These are phyloP conservation scores for Pistacia atlantica DNA, from an alignment of 345 rosid species.

Conservation along the genomic window DNA sequence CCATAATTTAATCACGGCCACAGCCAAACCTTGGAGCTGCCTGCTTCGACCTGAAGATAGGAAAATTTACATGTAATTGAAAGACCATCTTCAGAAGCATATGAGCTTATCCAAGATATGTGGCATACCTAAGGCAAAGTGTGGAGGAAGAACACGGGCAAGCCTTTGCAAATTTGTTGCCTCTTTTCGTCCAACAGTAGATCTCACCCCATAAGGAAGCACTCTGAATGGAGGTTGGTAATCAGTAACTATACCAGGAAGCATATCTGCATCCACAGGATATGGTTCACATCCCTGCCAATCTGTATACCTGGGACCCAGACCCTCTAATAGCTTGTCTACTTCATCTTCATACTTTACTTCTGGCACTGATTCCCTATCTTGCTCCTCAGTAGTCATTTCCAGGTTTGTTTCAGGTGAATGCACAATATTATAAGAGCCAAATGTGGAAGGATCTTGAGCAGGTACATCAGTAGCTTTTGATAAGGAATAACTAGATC, in stretches of 20 bases:
- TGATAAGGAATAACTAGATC: conserved; percentile 29
- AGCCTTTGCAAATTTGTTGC: conserved; percentile 79
- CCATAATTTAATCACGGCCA: conserved; percentile 85
- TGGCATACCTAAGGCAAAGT: conserved; percentile 81
- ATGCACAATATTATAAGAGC: conserved; percentile 28
- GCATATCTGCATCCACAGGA: conserved; percentile 96
- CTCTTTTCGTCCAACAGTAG: conserved; percentile 61
- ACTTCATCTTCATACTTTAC: conserved; percentile 79
- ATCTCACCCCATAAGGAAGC: conserved; percentile 89
- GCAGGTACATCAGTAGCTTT: conserved; percentile 27
- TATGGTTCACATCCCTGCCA: conserved; percentile 86
- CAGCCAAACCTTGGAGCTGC: conserved; percentile 90
- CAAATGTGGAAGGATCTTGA: conserved; percentile 22
- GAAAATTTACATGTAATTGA: conserved; percentile 22
- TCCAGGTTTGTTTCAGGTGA: conserved; percentile 29
- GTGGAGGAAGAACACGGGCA: conserved; percentile 90
- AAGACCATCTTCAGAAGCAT: conserved; percentile 14
- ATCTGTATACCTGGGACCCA: conserved; percentile 89
- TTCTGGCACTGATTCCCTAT: conserved; percentile 33
- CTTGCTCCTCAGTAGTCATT: conserved; percentile 21
- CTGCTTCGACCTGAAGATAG: conserved; percentile 77
- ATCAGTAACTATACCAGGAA: conserved; percentile 77
- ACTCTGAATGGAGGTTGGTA: conserved; percentile 86
- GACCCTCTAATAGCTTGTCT: conserved; percentile 66
- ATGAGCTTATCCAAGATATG: conserved; percentile 6